A percentile compares a stretch with the other conserved stretches of the same genome.
phyloP scores from a whole-genome alignment of 164 flowering plant genomes.

The Brasenia schreberi region DNA sequence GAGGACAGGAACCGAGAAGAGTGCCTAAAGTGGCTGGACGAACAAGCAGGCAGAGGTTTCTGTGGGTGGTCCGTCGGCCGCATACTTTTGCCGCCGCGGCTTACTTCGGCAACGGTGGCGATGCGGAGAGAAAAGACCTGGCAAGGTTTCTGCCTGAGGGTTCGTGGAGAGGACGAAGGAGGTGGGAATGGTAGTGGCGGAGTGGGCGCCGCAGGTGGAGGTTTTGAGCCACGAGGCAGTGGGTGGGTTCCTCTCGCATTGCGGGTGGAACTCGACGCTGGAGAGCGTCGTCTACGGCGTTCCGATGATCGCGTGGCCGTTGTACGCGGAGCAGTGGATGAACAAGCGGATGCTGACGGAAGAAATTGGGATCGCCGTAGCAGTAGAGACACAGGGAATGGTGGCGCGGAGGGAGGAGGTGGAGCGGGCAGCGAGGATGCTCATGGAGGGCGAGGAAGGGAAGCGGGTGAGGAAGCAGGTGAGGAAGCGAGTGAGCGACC shows the following conservation, averaged over 20 bases:
- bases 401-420: slow-evolving; percentile 17
- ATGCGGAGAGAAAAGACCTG: slow-evolving; percentile 6
- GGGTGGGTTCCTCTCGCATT: slow-evolving; percentile 34
- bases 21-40: slow-evolving; percentile 27
- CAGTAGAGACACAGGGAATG: slow-evolving; percentile 8
- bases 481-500: slow-evolving; percentile 8
- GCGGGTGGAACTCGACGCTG: slow-evolving; percentile 38
- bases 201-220: slow-evolving; percentile 33
- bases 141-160: slow-evolving; percentile 16
- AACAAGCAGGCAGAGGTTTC: slow-evolving; percentile 28
- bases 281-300: slow-evolving; percentile 26
- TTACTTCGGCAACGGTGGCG: slow-evolving; percentile 7
- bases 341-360: slow-evolving; percentile 23
- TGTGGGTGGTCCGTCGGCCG: slow-evolving; percentile 32
- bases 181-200: slow-evolving; percentile 21
- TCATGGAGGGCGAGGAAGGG: slow-evolving; percentile 25
- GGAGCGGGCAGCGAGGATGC: slow-evolving; percentile 11
- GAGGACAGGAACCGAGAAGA: neutral
- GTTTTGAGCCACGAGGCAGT: slow-evolving; percentile 21
- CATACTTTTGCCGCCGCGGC: slow-evolving; percentile 10
- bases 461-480: slow-evolving; percentile 8
- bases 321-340: slow-evolving; percentile 35
- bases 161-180: slow-evolving; percentile 20
- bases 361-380: slow-evolving; percentile 17
- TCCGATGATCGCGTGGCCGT: slow-evolving; percentile 38